Base-by-base conservation (phyloP, 805 yeast genomes). In the Wickerhamomyces ciferrii region DNA sequence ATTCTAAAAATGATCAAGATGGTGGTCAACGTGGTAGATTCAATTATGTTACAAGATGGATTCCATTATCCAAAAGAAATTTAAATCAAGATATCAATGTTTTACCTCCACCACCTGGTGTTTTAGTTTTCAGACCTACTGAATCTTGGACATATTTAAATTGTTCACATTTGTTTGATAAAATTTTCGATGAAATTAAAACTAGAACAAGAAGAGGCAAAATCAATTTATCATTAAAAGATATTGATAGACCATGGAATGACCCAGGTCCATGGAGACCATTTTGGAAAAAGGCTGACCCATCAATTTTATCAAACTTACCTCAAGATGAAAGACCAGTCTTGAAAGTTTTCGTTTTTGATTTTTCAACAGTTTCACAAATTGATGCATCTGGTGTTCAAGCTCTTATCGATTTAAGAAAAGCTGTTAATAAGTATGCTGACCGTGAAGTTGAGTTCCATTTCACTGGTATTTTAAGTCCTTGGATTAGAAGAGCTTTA, bases 401-500 rank as follows among this genome's bases (percentile, higher is more conserved):
- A 66, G 73, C 84, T 2, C 70, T 91, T 47, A 79, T 83, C 43
- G 97, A 91, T 62, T 70, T 87, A 56, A 75, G 85, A 53, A 83
- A 82, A 55, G 81, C 89, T 15, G 65, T 89, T 42, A 81, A 82
- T 65, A 75, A 70, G 47, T 87, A 86, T 58, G 84, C 94, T 17
- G 91, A 87, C 60, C 72, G 84, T 48, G 89, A 85, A 54, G 91
- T 89, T 48, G 97, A 91, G 66, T 83, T 84, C 68, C 97, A 91
- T 66, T 90, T 91, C 63, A 79, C 87, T 11, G 96, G 96, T 23
- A 79, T 91, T 29, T 68, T 86, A 40, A 82, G 86, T 46, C 91
- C 92, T 10, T 91, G 97, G 97, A 79, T 87, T 45, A 81, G 87
- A 58, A 77, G 92, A 59, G 85, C 84, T 5, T 75, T 91, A 53